These are phyloP conservation scores for Curvularia hawaiiensis DNA, from an alignment of 2,329 filamentous ascomycete species.

Conservation along the genomic window DNA sequence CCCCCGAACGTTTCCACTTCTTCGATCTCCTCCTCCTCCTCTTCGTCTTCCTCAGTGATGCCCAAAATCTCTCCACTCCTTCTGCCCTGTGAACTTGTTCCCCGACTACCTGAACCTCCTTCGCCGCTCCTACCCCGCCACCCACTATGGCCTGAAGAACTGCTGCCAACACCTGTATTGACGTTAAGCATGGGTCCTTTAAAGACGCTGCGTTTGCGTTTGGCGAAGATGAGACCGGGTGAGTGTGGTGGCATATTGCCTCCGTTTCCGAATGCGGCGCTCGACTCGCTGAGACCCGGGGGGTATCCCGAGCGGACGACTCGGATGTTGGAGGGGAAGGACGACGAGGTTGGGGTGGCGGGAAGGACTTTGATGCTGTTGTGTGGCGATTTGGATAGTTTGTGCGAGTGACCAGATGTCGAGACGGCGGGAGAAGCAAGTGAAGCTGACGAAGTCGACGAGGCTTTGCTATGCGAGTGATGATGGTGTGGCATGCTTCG, in stretches of 20 bases:
- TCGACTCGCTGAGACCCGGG: conserved; percentile 31
- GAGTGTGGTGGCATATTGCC: conserved; percentile 54
- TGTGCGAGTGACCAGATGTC: conserved; percentile 62
- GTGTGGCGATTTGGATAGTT: conserved; percentile 78
- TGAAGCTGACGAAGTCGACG: conserved; percentile 82
- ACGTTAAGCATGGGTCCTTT: conserved; percentile 72
- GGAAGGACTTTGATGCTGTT: conserved; percentile 92
- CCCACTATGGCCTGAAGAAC: not conserved
- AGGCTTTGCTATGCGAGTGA: conserved; percentile 90
- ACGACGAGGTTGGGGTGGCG: conserved; percentile 73
- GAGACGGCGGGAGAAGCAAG: conserved; percentile 56
- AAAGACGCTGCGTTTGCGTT: conserved; percentile 79
- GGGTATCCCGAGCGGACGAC: conserved; percentile 67
- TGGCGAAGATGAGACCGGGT: conserved; percentile 75
- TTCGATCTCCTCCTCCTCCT: conserved; percentile 56
- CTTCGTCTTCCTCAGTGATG: conserved; percentile 50
- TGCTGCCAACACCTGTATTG: conserved; percentile 40
- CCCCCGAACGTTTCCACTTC: conserved; percentile 66
- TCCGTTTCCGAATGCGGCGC: conserved; percentile 56
- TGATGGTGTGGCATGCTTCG: conserved; percentile 79
- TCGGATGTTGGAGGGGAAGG: conserved; percentile 85
- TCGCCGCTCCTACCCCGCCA: conserved; percentile 17
- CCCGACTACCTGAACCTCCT: conserved; percentile 29
- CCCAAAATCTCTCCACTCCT: conserved; percentile 78
- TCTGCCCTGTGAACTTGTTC: conserved; percentile 67